phyloP scores from a whole-genome alignment of 805 yeast genomes.

The Metschnikowia reukaufii region DNA sequence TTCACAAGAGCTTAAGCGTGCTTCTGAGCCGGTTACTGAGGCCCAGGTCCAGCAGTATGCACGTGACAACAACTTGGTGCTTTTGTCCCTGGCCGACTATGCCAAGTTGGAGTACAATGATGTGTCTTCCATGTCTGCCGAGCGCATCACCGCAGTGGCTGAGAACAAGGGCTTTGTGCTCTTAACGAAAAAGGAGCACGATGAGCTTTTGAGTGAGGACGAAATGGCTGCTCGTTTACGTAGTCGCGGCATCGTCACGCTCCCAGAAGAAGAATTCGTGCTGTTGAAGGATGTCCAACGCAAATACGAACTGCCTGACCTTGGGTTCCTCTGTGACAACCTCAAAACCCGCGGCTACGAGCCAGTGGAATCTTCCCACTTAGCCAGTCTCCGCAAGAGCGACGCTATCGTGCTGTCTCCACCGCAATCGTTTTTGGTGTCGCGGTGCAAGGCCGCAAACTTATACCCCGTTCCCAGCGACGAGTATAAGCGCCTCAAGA shows the following conservation, averaged over 20 bases:
- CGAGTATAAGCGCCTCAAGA: slow-evolving; percentile 19
- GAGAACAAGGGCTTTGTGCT: slow-evolving; percentile 30
- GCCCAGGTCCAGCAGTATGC: slow-evolving; percentile 37
- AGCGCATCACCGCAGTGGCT: slow-evolving; percentile 24
- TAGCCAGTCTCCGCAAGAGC: slow-evolving; percentile 14
- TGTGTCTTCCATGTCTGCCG: slow-evolving; percentile 24
- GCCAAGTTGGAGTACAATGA: slow-evolving; percentile 30
- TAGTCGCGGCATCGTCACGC: slow-evolving; percentile 33
- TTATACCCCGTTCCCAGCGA: slow-evolving; percentile 20
- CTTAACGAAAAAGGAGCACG: slow-evolving; percentile 28
- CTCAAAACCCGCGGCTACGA: slow-evolving; percentile 21
- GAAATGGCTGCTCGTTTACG: slow-evolving; percentile 34
- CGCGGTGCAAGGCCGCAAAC: slow-evolving; percentile 22
- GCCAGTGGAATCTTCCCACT: slow-evolving; percentile 15
- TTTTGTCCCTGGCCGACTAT: slow-evolving; percentile 33
- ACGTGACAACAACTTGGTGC: slow-evolving; percentile 30
- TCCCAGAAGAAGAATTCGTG: slow-evolving; percentile 27
- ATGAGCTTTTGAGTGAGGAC: slow-evolving; percentile 29
- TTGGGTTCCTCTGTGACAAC: slow-evolving; percentile 23
- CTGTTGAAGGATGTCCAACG: slow-evolving; percentile 15
- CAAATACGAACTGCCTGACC: slow-evolving; percentile 23
- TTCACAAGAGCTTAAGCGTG: slow-evolving; percentile 19
- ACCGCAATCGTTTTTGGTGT: slow-evolving; percentile 23
- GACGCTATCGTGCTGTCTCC: slow-evolving; percentile 24
- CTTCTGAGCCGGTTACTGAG: slow-evolving; percentile 17